phyloP scores from a whole-genome alignment of 768 basidiomycete species.

The Galerina sulciceps region DNA sequence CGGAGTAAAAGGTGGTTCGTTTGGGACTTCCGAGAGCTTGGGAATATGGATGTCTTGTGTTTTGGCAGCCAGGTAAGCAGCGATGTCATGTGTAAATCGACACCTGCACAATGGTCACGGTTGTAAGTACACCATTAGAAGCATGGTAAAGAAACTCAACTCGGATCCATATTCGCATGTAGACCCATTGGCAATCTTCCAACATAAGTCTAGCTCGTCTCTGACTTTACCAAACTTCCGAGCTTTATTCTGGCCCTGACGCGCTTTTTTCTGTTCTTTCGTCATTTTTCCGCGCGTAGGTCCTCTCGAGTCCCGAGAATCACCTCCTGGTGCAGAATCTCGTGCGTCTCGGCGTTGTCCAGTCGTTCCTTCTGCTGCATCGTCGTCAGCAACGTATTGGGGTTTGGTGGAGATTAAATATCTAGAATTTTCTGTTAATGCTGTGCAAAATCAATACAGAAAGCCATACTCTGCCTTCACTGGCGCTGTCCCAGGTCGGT shows the following conservation, averaged over 20 bases:
- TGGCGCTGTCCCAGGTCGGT: too few relatives aligned
- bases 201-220: slow-evolving; percentile 86
- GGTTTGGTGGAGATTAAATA: slow-evolving; percentile 34
- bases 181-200: slow-evolving; percentile 71
- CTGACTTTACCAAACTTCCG: slow-evolving; percentile 76
- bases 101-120: slow-evolving; percentile 49
- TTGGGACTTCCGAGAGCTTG: slow-evolving; percentile 41
- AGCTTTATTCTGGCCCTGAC: slow-evolving; percentile 83
- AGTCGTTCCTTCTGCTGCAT: slow-evolving; percentile 64
- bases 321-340: slow-evolving; percentile 21
- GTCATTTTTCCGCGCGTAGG: slow-evolving; percentile 36
- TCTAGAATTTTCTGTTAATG: slow-evolving; percentile 18
- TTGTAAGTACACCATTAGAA: neutral
- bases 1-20: slow-evolving; percentile 55
- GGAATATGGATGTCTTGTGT: slow-evolving; percentile 72
- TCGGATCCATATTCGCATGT: slow-evolving; percentile 73
- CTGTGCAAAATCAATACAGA: too few relatives aligned
- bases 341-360: slow-evolving; percentile 26
- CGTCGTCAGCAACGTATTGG: slow-evolving; percentile 38
- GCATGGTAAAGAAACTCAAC: slow-evolving; percentile 34
- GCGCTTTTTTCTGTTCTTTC: slow-evolving; percentile 73
- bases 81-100: slow-evolving; percentile 78
- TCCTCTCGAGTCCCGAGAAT: slow-evolving; percentile 23
- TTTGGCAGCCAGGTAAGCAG: slow-evolving; percentile 77
- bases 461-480: too few relatives aligned